phyloP scores from a whole-genome alignment of 1,284 basidiomycete genomes.

The Hortiboletus rubellus region DNA sequence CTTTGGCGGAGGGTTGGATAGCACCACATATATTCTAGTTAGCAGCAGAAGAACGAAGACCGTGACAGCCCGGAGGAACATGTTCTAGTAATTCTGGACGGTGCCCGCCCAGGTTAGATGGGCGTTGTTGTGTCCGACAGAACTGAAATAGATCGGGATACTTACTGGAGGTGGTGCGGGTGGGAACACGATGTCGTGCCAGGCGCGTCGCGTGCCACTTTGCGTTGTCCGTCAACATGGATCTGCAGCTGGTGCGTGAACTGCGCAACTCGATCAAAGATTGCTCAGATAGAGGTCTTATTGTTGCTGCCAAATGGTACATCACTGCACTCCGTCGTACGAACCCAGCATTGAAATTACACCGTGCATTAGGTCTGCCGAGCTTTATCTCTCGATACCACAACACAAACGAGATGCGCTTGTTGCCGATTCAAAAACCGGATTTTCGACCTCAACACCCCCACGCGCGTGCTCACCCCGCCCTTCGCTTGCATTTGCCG shows the following conservation, averaged over 20 bases:
- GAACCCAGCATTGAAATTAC: conserved; percentile 17
- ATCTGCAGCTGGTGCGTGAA: conserved; percentile 41
- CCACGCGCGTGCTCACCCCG: conserved; percentile 46
- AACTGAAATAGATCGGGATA: neutral
- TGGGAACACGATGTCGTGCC: conserved; percentile 16
- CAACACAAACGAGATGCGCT: conserved; percentile 43
- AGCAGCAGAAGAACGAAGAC: conserved; percentile 19
- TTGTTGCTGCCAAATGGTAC: conserved; percentile 73
- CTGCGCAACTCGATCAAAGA: conserved; percentile 57
- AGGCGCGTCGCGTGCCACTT: neutral
- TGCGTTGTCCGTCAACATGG: conserved; percentile 20
- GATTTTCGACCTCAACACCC: conserved; percentile 55
- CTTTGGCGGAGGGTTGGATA: conserved; percentile 13
- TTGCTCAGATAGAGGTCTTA: conserved; percentile 59
- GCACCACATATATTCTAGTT: conserved; percentile 21
- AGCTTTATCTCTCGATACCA: conserved; percentile 65
- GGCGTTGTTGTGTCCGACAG: neutral
- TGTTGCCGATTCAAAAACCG: conserved; percentile 18
- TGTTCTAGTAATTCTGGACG: conserved; percentile 5
- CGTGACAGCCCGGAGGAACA: conserved; percentile 17
- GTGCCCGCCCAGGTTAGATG: neutral
- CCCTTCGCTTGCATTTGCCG: conserved; percentile 37
- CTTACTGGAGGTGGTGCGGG: conserved; percentile 3
- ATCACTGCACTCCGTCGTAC: conserved; percentile 22
- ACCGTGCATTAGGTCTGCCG: conserved; percentile 58